Evolutionary conservation across 1,284 basidiomycete genomes (phyloP).

Genomic region (Apiotrichum sp.): DNA sequence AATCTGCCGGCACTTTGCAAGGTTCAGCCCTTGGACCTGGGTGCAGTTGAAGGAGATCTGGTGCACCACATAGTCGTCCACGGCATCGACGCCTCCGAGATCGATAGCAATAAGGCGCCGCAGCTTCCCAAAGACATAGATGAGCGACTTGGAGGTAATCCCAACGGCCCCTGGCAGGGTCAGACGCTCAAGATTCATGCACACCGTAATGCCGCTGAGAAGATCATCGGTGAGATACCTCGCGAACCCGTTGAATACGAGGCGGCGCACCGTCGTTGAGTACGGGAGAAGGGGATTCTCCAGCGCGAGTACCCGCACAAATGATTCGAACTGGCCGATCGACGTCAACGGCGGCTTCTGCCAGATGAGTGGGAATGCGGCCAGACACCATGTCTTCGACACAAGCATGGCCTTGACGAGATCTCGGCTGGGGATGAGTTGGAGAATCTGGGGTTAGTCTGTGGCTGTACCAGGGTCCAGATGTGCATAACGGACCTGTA

Average conservation of each 20-base stretch:
- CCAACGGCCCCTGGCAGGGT: constrained; percentile 78
- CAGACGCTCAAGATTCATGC: constrained; percentile 80
- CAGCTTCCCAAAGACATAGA: constrained; percentile 62
- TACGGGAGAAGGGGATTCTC: constrained; percentile 74
- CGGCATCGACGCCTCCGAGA: constrained; percentile 65
- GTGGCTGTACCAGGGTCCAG: constrained; percentile 21
- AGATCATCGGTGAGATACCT: constrained; percentile 70
- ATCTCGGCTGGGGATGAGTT: constrained; percentile 70
- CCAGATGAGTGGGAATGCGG: constrained; percentile 92
- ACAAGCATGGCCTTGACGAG: constrained; percentile 73
- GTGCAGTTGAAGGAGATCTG: constrained; percentile 65
- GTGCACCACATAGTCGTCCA: constrained; percentile 64
- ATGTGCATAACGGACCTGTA: constrained; percentile 19
- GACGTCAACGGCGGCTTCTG: constrained; percentile 73
- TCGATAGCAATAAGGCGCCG: constrained; percentile 82
- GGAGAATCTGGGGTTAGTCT: constrained; percentile 59
- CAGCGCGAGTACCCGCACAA: constrained; percentile 26
- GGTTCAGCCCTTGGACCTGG: constrained; percentile 85
- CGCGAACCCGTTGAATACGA: constrained; percentile 78
- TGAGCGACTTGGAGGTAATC: constrained; percentile 64
- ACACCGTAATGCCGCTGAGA: constrained; percentile 66
- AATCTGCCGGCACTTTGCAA: constrained; percentile 75
- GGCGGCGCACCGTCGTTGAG: constrained; percentile 75
- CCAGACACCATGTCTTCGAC: constrained; percentile 89
- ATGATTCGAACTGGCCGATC: constrained; percentile 48